A percentile compares a stretch with the other conserved stretches of the same genome.
phyloP scores from a whole-genome alignment of 1,284 basidiomycete genomes.

The Melampsora medusae region DNA sequence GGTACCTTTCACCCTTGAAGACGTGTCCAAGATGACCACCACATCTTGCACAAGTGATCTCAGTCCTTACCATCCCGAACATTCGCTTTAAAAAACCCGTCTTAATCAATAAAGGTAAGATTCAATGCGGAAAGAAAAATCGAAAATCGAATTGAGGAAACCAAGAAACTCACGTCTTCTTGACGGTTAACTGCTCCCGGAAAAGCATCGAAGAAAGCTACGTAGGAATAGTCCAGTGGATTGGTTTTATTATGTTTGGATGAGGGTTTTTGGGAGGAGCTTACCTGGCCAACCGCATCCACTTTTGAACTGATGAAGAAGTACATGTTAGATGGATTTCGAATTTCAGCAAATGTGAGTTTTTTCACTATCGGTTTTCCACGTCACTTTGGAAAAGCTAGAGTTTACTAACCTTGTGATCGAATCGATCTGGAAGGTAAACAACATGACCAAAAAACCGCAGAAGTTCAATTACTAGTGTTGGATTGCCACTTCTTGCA shows the following conservation, averaged over 20 bases:
- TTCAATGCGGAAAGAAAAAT: neutral
- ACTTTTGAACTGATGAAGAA: slow-evolving; percentile 54
- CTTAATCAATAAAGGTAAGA: slow-evolving; percentile 51
- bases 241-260: neutral
- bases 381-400: neutral
- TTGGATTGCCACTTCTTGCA: neutral
- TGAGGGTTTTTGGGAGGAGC: neutral
- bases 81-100: slow-evolving; percentile 48
- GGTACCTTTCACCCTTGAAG: slow-evolving; percentile 51
- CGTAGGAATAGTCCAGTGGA: slow-evolving; percentile 12
- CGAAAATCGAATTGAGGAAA: neutral
- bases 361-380: neutral
- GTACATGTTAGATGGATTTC: neutral
- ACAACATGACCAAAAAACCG: neutral
- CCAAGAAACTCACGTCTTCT: slow-evolving; percentile 8
- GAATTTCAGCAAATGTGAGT: neutral
- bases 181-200: slow-evolving; percentile 21
- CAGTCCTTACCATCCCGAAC: slow-evolving; percentile 56
- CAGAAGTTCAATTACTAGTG: neutral
- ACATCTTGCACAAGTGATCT: slow-evolving; percentile 57
- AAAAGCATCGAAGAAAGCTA: slow-evolving; percentile 57
- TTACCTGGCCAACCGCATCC: slow-evolving; percentile 57
- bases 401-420: slow-evolving; percentile 25
- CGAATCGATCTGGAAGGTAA: slow-evolving; percentile 31
- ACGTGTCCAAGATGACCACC: slow-evolving; percentile 57